Base-by-base conservation (phyloP, 1,139 yeast genomes). In the Yamadazyma friedrichii region DNA sequence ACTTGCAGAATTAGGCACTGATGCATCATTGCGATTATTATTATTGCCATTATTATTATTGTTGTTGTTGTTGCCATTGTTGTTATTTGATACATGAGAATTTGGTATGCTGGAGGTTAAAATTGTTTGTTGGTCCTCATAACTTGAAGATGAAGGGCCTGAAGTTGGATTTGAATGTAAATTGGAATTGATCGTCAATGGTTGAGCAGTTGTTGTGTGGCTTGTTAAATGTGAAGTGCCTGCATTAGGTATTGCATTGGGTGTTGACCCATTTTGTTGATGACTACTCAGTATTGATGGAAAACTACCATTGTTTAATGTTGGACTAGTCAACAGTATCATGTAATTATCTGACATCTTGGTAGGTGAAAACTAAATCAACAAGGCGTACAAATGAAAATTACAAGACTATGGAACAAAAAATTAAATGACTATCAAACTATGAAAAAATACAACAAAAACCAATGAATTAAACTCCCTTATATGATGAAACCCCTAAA, bases 331-430 rank as follows among this genome's bases (percentile, higher is more conserved):
- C 33, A 46, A 42, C 48, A 40, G 49, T 16, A 46, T 42, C 39
- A 43, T 36, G 25, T 41, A 46, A 37, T 42, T 44, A 13, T 46
- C 49, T n/a, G 49, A 30, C 44, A 40, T 42, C 8, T 9, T 26
- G 28, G 28, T 10, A 10, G 28, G 5, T 24, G 2, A 24, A 30
- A 15, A 15, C 9, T 13, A 9, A 30, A 30, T 20, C 8, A 20
- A 20, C 8, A 6, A 20, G 8, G 8, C 8, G 8, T 6, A 20
- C 5, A 20, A 20, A 20, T 20, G 24, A 20, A 6, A 20, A 20
- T 20, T 20, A 5, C n/a, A n/a, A n/a, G n/a, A n/a, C n/a, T n/a
- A n/a, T n/a, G n/a, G n/a, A 20, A 8, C 8, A 20, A 20, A 5
- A 20, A 5, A 20, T 6, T 20, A 20, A 20, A 20, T 20, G 24